Conservation (phyloP, 2,329 filamentous ascomycete genomes). For the Lachnellula arida region DNA sequence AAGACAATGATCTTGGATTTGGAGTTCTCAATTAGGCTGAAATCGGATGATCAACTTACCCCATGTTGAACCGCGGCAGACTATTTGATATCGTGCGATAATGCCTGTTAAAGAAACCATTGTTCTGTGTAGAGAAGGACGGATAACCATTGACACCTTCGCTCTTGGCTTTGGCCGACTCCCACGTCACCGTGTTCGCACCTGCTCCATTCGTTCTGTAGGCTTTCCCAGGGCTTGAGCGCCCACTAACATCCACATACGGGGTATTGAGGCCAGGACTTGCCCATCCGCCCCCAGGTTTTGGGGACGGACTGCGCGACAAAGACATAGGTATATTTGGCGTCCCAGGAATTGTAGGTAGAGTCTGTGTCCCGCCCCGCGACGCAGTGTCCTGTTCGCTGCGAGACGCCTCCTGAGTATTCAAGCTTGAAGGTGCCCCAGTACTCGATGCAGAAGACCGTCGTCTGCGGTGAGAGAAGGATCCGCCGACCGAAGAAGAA, state of each 20-base stretch:
- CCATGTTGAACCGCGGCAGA: constrained; percentile 65
- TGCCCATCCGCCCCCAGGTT: constrained; percentile 81
- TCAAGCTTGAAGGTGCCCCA: constrained; percentile 20
- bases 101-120: constrained; percentile 83
- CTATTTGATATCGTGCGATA: constrained; percentile 76
- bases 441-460: constrained; percentile 32
- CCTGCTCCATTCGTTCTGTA: constrained; percentile 42
- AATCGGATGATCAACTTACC: constrained; percentile 10
- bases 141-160: constrained; percentile 70
- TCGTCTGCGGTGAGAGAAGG: constrained; percentile 30
- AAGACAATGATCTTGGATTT: constrained; percentile 41
- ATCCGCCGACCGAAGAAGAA: constrained; percentile 42
- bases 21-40: constrained; percentile 33
- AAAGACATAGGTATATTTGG: constrained; percentile 67
- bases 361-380: constrained; percentile 14
- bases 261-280: constrained; percentile 73
- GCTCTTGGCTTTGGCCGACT: constrained; percentile 73
- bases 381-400: constrained; percentile 12
- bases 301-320: constrained; percentile 82
- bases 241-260: constrained; percentile 52
- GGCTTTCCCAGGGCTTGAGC: constrained; percentile 55
- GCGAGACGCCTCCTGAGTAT: constrained; percentile 18
- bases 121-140: constrained; percentile 74
- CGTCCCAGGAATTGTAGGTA: constrained; percentile 40
- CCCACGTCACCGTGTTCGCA: constrained; percentile 67